phyloP scores from a whole-genome alignment of 2,329 filamentous ascomycete species.

The Arthroderma sp. region DNA sequence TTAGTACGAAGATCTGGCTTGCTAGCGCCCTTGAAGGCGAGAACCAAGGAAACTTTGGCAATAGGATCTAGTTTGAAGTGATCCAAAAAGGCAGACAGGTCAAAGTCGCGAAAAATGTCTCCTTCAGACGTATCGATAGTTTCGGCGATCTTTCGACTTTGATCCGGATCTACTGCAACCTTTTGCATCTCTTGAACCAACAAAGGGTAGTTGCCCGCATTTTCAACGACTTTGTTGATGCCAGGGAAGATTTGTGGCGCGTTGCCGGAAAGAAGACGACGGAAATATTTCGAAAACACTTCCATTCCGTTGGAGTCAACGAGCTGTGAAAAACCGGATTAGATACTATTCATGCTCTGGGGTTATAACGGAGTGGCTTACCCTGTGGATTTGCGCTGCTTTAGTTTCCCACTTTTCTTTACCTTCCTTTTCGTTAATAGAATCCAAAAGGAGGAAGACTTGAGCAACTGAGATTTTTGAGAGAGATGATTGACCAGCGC shows the following conservation, averaged over 20 bases:
- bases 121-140: slow-evolving; percentile 82
- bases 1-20: slow-evolving; percentile 77
- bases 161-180: slow-evolving; percentile 63
- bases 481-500: slow-evolving; percentile 46
- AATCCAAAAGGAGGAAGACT: slow-evolving; percentile 84
- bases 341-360: background rate
- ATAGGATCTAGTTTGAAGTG: slow-evolving; percentile 89
- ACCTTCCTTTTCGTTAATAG: slow-evolving; percentile 88
- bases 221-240: slow-evolving; percentile 57
- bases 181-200: slow-evolving; percentile 76
- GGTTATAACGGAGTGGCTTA: slow-evolving; percentile 30
- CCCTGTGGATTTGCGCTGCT: slow-evolving; percentile 82
- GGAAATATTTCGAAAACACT: slow-evolving; percentile 91
- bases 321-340: slow-evolving; percentile 43
- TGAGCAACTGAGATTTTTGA: slow-evolving; percentile 92
- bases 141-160: slow-evolving; percentile 84
- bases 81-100: slow-evolving; percentile 87
- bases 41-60: slow-evolving; percentile 71
- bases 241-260: slow-evolving; percentile 81
- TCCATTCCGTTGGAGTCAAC: slow-evolving; percentile 99
- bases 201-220: slow-evolving; percentile 70
- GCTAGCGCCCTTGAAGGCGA: slow-evolving; percentile 75
- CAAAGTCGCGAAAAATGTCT: slow-evolving; percentile 90
- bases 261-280: slow-evolving; percentile 82
- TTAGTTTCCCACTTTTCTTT: slow-evolving; percentile 85